Evolutionary conservation across 176 grass and related monocot species (phyloP).

Genomic region (Eragrostis nindensis): DNA sequence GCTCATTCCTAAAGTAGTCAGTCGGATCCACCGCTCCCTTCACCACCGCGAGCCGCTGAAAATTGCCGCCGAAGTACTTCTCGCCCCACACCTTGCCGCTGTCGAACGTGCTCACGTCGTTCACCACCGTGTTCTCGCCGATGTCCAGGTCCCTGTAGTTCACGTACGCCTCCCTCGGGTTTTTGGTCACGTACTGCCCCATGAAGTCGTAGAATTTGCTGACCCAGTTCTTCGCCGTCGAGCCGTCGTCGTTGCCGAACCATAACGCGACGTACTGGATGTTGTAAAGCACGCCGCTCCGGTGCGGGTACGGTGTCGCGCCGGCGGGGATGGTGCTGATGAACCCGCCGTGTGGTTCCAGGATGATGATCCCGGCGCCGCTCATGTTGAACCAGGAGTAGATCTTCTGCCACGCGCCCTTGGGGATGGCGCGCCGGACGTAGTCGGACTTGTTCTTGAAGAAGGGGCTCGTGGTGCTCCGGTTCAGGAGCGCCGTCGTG

Average conservation of each 20-base stretch:
- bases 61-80: slow-evolving; percentile 49
- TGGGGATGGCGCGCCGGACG: slow-evolving; percentile 31
- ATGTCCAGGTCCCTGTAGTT: slow-evolving; percentile 64
- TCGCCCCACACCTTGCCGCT: slow-evolving; percentile 41
- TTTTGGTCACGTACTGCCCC: slow-evolving; percentile 32
- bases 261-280: slow-evolving; percentile 54
- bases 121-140: slow-evolving; percentile 42
- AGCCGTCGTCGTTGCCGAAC: not conserved
- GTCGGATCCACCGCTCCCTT: slow-evolving; percentile 43
- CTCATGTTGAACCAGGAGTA: slow-evolving; percentile 33
- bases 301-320: slow-evolving; percentile 49
- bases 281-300: slow-evolving; percentile 51
- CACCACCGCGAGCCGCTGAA: slow-evolving; percentile 43
- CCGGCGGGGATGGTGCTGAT: slow-evolving; percentile 6
- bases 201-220: slow-evolving; percentile 37
- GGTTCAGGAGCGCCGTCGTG: slow-evolving; percentile 29
- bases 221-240: slow-evolving; percentile 29
- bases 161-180: slow-evolving; percentile 53
- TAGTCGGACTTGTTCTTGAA: slow-evolving; percentile 63
- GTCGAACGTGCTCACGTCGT: slow-evolving; percentile 23
- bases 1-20: slow-evolving; percentile 53
- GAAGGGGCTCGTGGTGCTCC: slow-evolving; percentile 28
- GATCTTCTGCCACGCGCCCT: slow-evolving; percentile 7
- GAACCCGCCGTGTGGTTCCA: slow-evolving; percentile 52
- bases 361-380: slow-evolving; percentile 49